Base-by-base conservation (phyloP, 352 stramenopile species). In the Phytophthora citricola region DNA sequence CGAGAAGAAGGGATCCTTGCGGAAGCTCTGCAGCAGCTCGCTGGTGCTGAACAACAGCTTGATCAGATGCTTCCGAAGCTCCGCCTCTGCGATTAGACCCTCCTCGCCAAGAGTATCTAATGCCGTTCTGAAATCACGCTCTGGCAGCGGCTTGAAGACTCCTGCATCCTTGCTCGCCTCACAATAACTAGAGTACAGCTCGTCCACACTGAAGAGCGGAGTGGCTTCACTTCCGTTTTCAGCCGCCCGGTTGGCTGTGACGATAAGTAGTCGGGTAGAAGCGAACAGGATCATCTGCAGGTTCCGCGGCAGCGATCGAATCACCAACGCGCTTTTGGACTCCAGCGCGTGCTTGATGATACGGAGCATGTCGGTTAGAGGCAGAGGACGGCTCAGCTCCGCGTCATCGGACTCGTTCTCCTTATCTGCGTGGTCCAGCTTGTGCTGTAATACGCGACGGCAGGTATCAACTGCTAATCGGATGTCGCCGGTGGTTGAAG, bases 251-350 rank as follows among this genome's bases (percentile, higher is more conserved):
- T 77, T 78, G 7, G 67, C 62, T 12, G 76, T 73, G 11, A 73
- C 73, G n/a, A 66, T 74, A 17, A 75, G 66, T 38, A 89, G 58
- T 41, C 77, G 70, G 0, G 78, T 89, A 31, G 79, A 88, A 9
- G 85, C 81, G 50, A 92, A 92, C 26, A 93, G 69, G 51, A 94
- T 90, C 80, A 95, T 89, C 66, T 94, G 84, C 20, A 93, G 66
- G 56, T 90, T 93, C 32, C 88, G 81, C 12, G 88, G 88, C 32
- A 94, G 66, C 24, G 83, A 85, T 24, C 82, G 69, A 7, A 93
- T 75, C 47, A 81, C 73, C 43, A 69, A 64, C 17, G 80, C 73
- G 48, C 73, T 86, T 55, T 89, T 90, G 44, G 77, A 85, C 50
- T 93, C 86, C 24, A 95, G 44, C 1, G 80, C 78, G 17, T 74